Conservation (phyloP, 352 stramenopile species). For the Globisporangium abappressorium region DNA sequence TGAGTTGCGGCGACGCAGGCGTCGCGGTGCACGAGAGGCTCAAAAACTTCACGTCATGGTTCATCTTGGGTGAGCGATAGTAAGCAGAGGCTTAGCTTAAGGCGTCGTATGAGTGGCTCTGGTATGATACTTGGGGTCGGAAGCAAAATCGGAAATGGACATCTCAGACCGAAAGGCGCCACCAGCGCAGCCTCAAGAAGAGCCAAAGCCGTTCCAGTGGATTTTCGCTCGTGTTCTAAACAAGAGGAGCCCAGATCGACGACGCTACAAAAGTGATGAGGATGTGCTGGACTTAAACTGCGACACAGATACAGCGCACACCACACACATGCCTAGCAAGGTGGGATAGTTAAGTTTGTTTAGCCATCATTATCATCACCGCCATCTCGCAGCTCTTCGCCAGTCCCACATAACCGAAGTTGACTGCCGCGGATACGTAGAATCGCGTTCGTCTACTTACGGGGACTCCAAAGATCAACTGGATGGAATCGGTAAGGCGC, state of each 20-base stretch:
- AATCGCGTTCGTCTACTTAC: background rate
- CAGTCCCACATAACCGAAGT: conserved; percentile 7
- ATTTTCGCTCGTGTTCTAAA: background rate
- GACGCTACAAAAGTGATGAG: background rate
- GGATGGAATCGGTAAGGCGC: background rate
- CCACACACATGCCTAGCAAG: background rate
- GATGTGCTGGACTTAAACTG: background rate
- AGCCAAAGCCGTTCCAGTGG: background rate
- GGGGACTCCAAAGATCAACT: background rate
- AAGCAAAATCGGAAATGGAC: conserved; percentile 5
- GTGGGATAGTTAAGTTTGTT: background rate
- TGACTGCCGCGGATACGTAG: background rate
- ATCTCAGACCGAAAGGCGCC: conserved; percentile 2
- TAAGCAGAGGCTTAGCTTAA: background rate
- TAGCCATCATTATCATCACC: background rate
- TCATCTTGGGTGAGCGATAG: background rate
- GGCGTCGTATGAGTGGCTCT: background rate
- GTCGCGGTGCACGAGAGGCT: background rate
- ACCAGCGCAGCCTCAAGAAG: background rate
- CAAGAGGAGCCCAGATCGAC: background rate
- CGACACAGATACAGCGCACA: background rate
- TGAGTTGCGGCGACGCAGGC: background rate
- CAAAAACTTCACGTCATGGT: background rate
- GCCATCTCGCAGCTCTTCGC: too few species aligned
- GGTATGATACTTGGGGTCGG: background rate